Evolutionary conservation across 345 rosid species (phyloP), one percentile per base, ranked within the genome.

Genomic region (Citrus inodora): DNA sequence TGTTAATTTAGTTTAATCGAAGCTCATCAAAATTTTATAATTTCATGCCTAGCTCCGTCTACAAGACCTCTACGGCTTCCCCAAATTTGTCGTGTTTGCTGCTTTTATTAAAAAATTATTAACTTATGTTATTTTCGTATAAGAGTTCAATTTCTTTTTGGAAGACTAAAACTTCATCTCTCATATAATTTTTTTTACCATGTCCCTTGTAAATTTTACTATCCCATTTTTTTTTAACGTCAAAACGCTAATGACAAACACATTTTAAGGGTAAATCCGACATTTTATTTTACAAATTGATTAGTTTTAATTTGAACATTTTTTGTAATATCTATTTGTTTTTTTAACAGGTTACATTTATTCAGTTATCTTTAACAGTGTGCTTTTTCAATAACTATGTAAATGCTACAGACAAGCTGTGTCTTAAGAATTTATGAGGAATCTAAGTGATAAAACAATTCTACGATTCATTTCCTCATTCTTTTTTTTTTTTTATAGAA

Each of bases 1-100:
- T 37, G 77, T 70, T 64, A 53, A 30, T 42, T 40, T 76, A 65
- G 32, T 11, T 76, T 78, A 56, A 69, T 77, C 78, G 75, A 19
- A 69, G 73, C 30, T 58, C 33, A 75, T 58, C 25, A 71, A 13
- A 24, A 4, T 73, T 37, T 81, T 76, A 68, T 79, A 73, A 37
- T 76, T 38, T 59, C 10, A 51, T 30, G 27, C 33, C n/a, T 58
- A 60, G 19, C 75, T 69, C 22, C 51, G 51, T 56, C 73, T 40
- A 24, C 19, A 22, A 8, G 22, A 17, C 68, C 27, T 30, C 74
- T 70, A 70, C 76, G 76, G 73, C 76, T 67, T 38, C 46, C 48
- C 56, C 73, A 40, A 40, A 9, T 71, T 75, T 61, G 73, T 67
- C 30, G 76, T 80, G 72, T 53, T 42, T 56, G 76, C 25, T 67